Base-by-base conservation (phyloP, 129 eudicot species). In the Calendula officinalis region DNA sequence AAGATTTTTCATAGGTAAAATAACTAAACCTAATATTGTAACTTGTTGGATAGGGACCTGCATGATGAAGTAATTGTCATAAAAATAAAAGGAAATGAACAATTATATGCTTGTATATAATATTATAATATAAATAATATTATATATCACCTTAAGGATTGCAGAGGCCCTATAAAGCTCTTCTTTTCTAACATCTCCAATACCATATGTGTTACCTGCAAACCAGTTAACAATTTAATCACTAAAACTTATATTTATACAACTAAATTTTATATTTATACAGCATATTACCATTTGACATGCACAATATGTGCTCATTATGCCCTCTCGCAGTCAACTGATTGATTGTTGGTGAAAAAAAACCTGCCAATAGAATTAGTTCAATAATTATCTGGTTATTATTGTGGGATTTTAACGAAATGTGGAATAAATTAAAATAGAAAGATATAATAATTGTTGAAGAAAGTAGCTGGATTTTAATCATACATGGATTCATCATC, bases 401-500 rank as follows among this genome's bases (percentile, higher is more conserved):
- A 7, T 41, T 6, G 45, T 41, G 7, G 10, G 30, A 2, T 0
- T 22, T 22, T 22, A 22, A 6, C 45, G 45, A 41, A 41, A 41
- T 41, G 10, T 6, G 45, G 45, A 6, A 7, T 15, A 51, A 7
- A 22, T 52, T 52, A 51, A 52, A 16, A 17, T 22, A 22, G 30
- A 22, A 22, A 22, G 1, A 22, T 22, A 22, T 22, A 22, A 22
- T 22, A 22, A 2, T 2, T 22, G 30, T 22, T 22, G 30, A 55
- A 33, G 37, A 12, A 41, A 56, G 42, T 14, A 48, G 49, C 39
- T 9, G 64, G 39, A 36, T 33, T 56, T 15, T n/a, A 68, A 66
- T 13, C 91, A 52, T 75, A 90, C 97, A 90, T 90, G 35, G 97
- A 90, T 79, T 90, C 95, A 54, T 90, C 97, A 52, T 90, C 97